Percentiles rank a stretch among this genome's conserved stretches.
phyloP scores from a whole-genome alignment of 2,329 filamentous ascomycete species.

The Emergomyces pasteurianus region DNA sequence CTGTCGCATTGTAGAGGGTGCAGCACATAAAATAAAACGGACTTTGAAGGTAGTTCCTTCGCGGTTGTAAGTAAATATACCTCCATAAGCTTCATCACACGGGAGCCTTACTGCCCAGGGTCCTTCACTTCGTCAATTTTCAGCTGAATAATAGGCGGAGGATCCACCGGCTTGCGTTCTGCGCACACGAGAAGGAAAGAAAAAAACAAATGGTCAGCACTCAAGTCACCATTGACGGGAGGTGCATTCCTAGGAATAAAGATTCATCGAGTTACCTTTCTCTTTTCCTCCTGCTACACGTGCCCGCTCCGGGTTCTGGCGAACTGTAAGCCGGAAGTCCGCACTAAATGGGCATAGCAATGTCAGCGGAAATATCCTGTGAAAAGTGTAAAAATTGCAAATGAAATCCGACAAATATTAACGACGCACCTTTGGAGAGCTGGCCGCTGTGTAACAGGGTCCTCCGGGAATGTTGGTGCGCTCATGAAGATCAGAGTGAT shows the following conservation, averaged over 20 bases:
- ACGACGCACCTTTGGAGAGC: constrained; percentile 30
- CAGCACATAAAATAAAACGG: constrained; percentile 53
- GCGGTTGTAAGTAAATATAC: background rate
- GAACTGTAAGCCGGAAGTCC: constrained; percentile 47
- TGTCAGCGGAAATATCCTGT: background rate
- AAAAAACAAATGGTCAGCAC: background rate
- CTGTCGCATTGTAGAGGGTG: constrained; percentile 41
- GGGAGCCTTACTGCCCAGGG: constrained; percentile 46
- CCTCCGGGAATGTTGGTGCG: constrained; percentile 29
- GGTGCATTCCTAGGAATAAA: background rate
- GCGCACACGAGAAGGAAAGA: constrained; percentile 6
- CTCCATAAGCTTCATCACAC: background rate
- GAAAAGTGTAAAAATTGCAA: constrained; percentile 3
- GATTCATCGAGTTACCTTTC: constrained; percentile 44
- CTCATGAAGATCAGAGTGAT: constrained; percentile 29
- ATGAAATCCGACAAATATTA: constrained; percentile 1
- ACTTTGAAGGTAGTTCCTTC: constrained; percentile 46
- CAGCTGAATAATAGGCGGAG: constrained; percentile 68
- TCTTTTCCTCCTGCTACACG: constrained; percentile 62
- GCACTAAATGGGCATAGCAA: constrained; percentile 14
- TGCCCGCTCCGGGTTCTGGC: constrained; percentile 56
- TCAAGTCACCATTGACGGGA: constrained; percentile 4
- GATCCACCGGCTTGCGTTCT: constrained; percentile 81
- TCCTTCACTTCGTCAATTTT: constrained; percentile 39
- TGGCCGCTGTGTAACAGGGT: constrained; percentile 26